Percentiles rank a stretch among this genome's conserved stretches.
Evolutionary conservation across 2,329 filamentous ascomycete species (phyloP).

Genomic region (Penicillium sp.): DNA sequence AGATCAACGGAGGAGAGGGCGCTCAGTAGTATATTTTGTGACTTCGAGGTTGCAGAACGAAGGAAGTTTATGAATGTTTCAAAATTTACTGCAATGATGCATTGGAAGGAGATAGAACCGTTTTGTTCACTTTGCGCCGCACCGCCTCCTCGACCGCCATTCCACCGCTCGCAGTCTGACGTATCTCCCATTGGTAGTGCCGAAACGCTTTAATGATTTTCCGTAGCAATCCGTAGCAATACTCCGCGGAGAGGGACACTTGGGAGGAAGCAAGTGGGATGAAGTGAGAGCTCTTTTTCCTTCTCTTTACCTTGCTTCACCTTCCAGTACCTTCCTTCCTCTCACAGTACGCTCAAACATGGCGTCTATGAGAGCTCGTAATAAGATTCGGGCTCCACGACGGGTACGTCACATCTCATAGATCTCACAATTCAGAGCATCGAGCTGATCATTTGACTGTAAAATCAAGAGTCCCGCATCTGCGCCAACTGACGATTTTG

Average conservation of each 20-base stretch:
- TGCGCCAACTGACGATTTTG: slow-evolving; percentile 66
- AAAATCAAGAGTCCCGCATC: slow-evolving; percentile 48
- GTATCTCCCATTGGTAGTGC: slow-evolving; percentile 2
- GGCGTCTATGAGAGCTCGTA: slow-evolving; percentile 49
- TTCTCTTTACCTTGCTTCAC: not conserved
- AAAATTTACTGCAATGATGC: not conserved
- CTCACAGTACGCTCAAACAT: slow-evolving; percentile 29
- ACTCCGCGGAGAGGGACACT: slow-evolving; percentile 20
- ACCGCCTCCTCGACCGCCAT: not conserved
- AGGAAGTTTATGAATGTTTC: no score
- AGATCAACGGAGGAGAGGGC: no score
- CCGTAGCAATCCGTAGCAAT: slow-evolving; percentile 13
- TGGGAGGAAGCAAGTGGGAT: not conserved
- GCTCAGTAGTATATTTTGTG: no score
- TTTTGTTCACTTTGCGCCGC: no score
- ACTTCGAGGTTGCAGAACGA: no score
- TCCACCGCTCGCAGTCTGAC: not conserved
- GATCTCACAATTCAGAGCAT: slow-evolving; percentile 3
- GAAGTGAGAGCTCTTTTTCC: not conserved
- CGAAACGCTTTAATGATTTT: slow-evolving; percentile 10
- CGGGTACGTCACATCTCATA: slow-evolving; percentile 47
- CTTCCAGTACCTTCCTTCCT: not conserved
- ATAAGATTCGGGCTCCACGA: slow-evolving; percentile 62
- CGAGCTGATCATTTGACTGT: slow-evolving; percentile 8
- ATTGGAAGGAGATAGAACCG: no score